Percentiles rank a stretch among this genome's conserved stretches.
Evolutionary conservation across 805 yeast species (phyloP).

Genomic region (Komagataella pastoris): DNA sequence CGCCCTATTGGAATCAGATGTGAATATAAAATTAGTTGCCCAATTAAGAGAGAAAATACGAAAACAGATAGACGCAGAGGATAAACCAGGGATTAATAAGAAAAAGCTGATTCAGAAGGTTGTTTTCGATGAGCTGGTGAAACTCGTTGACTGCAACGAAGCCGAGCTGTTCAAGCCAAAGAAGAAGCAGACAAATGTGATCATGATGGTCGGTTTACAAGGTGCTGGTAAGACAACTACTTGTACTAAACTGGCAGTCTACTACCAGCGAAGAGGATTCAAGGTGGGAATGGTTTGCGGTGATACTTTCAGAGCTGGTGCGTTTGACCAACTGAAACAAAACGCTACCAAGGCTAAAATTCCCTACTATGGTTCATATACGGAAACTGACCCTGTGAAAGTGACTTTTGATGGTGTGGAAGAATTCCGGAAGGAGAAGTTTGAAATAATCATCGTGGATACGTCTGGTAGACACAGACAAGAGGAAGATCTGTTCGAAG

Average conservation of each 20-base stretch:
- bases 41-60: conserved; percentile 62
- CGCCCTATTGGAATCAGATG: conserved; percentile 90
- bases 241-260: conserved; percentile 92
- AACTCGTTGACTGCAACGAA: conserved; percentile 60
- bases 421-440: conserved; percentile 80
- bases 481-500: conserved; percentile 81
- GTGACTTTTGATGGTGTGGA: conserved; percentile 89
- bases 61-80: conserved; percentile 37
- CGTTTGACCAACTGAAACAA: conserved; percentile 95
- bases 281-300: conserved; percentile 97
- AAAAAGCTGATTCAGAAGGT: conserved; percentile 79
- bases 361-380: conserved; percentile 90
- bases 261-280: conserved; percentile 85
- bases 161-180: conserved; percentile 55
- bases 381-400: conserved; percentile 90
- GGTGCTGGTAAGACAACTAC: conserved; percentile 99
- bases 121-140: conserved; percentile 85
- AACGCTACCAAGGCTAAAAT: conserved; percentile 92
- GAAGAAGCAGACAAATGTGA: conserved; percentile 65
- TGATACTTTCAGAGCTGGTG: conserved; percentile 99
- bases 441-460: conserved; percentile 90
- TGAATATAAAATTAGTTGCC: conserved; percentile 75
- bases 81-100: conserved; percentile 48
- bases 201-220: conserved; percentile 97
- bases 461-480: conserved; percentile 98